A percentile compares a stretch with the other conserved stretches of the same genome.
These are phyloP conservation scores for Dryadomyces quercus-mongolicae DNA, from an alignment of 2,329 filamentous ascomycete species.

Conservation along the genomic window DNA sequence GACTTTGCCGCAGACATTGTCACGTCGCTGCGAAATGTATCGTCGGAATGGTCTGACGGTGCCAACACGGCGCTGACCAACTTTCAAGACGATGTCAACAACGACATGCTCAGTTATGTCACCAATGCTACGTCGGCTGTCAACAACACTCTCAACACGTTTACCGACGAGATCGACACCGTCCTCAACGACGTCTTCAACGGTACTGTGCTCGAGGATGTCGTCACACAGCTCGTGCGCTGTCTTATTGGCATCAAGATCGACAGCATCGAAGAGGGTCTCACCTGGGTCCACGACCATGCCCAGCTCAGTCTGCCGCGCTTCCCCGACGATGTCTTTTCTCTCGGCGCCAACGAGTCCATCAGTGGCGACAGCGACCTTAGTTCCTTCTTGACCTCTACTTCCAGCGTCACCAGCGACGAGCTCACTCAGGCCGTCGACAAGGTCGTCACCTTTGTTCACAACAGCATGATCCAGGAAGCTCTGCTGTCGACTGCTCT, in stretches of 20 bases:
- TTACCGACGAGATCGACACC: constrained; percentile 64
- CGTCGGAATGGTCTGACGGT: constrained; percentile 61
- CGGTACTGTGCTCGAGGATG: constrained; percentile 65
- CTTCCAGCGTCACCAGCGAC: constrained; percentile 61
- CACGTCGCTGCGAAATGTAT: constrained; percentile 57
- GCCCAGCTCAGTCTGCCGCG: constrained; percentile 71
- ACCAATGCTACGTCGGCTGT: constrained; percentile 70
- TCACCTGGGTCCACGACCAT: constrained; percentile 89
- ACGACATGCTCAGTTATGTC: constrained; percentile 78
- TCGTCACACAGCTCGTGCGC: constrained; percentile 67
- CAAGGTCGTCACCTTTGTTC: constrained; percentile 55
- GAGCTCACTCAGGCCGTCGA: constrained; percentile 68
- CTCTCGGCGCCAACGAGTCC: constrained; percentile 56
- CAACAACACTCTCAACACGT: constrained; percentile 74
- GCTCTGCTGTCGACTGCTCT: constrained; percentile 67
- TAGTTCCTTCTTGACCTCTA: constrained; percentile 64
- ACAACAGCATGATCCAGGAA: constrained; percentile 59
- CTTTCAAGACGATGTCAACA: constrained; percentile 56
- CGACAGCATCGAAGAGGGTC: constrained; percentile 67
- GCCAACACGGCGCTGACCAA: constrained; percentile 57
- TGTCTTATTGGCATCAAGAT: constrained; percentile 87
- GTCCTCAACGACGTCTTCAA: constrained; percentile 70
- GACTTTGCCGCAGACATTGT: constrained; percentile 72
- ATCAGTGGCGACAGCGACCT: constrained; percentile 46
- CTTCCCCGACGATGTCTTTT: constrained; percentile 73